These are phyloP conservation scores for Pinus tabuliformis DNA, from an alignment of 75 land plant genomes.

Conservation along the genomic window DNA sequence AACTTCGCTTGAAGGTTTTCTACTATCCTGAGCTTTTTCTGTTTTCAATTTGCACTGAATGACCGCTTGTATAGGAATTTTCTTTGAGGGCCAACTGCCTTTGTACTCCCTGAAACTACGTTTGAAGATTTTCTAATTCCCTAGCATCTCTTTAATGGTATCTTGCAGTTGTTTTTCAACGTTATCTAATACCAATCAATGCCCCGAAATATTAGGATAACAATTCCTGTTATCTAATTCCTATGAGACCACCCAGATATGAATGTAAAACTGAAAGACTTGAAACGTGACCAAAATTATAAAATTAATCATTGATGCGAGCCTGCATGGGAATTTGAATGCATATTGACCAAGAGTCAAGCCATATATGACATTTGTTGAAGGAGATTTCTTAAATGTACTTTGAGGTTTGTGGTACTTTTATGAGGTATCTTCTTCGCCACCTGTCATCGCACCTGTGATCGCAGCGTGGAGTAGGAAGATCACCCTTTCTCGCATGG, in stretches of 20 bases:
- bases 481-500: no score
- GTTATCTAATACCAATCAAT: constrained; percentile 25
- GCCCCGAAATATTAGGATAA: background rate
- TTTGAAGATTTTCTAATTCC: constrained; percentile 24
- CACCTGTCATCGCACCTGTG: no score
- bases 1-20: constrained; percentile 31
- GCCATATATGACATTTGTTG: no score
- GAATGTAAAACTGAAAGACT: background rate
- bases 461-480: no score
- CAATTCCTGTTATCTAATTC: constrained; percentile 26
- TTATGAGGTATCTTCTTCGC: no score
- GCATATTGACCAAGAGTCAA: no score
- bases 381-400: no score
- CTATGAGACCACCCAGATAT: constrained; percentile 14
- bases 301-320: background rate
- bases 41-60: constrained; percentile 26
- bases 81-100: constrained; percentile 28
- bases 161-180: constrained; percentile 32
- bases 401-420: no score
- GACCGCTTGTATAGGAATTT: constrained; percentile 16
- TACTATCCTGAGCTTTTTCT: constrained; percentile 29
- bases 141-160: constrained; percentile 25
- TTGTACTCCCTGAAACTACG: constrained; percentile 25
- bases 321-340: no score
- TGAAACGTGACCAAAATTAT: background rate